Percentiles rank a stretch among this genome's conserved stretches.
phyloP scores from a whole-genome alignment of 257 asterid species.

The Coffea eugenioides region DNA sequence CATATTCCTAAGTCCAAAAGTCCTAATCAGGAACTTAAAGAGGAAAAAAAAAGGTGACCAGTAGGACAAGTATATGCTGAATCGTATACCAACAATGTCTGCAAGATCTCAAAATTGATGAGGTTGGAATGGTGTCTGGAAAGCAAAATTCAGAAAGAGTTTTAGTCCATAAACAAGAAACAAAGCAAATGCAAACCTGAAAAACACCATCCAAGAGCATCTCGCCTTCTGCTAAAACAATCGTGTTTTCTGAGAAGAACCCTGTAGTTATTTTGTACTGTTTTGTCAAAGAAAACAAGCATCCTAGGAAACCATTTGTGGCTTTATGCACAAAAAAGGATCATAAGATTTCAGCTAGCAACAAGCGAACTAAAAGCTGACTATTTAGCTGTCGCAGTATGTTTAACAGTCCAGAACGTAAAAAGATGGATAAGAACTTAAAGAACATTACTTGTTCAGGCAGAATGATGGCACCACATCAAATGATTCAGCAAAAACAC shows the following conservation, averaged over 20 bases:
- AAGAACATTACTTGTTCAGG: background rate
- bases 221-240: slow-evolving; percentile 95
- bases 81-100: background rate
- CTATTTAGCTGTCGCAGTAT: background rate
- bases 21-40: background rate
- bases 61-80: background rate
- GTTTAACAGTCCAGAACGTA: background rate
- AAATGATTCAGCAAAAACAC: background rate
- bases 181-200: slow-evolving; percentile 45
- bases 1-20: background rate
- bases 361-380: background rate
- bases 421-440: background rate
- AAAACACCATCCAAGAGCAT: slow-evolving; percentile 83
- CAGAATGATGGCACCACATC: background rate
- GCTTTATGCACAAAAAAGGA: background rate
- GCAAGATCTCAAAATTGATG: background rate
- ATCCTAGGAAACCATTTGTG: background rate
- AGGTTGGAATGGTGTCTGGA: background rate
- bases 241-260: slow-evolving; percentile 79
- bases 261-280: slow-evolving; percentile 87
- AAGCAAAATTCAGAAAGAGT: background rate
- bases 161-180: background rate
- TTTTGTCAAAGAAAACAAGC: slow-evolving; percentile 46
- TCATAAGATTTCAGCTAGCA: background rate
- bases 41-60: background rate